phyloP scores from a whole-genome alignment of 805 yeast genomes.

The Schwanniomyces yamadae region DNA sequence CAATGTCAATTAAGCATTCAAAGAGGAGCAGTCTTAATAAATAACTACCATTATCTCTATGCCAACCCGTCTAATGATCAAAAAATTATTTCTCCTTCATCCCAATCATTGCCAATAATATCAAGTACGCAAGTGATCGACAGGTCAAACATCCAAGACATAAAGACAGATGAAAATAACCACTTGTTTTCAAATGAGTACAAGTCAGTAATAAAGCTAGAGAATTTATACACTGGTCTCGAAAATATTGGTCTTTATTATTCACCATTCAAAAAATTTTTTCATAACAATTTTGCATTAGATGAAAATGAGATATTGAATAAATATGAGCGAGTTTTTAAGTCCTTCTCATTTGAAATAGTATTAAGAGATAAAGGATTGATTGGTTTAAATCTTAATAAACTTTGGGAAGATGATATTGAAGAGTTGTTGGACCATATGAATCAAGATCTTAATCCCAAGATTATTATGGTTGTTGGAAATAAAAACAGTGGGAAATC shows the following conservation, averaged over 20 bases:
- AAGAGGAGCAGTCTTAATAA: conserved; percentile 48
- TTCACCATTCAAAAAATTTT: conserved; percentile 46
- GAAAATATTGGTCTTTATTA: conserved; percentile 42
- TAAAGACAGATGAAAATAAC: conserved; percentile 29
- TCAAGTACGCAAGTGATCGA: conserved; percentile 40
- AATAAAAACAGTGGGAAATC: conserved; percentile 83
- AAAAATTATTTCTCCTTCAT: conserved; percentile 29
- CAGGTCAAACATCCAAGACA: conserved; percentile 23
- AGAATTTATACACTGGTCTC: conserved; percentile 42
- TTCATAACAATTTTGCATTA: conserved; percentile 18
- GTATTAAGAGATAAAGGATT: conserved; percentile 26
- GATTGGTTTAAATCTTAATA: conserved; percentile 16
- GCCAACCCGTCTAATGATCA: conserved; percentile 24
- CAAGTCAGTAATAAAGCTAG: conserved; percentile 42
- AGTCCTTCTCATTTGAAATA: conserved; percentile 39
- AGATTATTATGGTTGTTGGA: conserved; percentile 49
- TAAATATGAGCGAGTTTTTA: conserved; percentile 12
- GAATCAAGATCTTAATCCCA: conserved; percentile 12
- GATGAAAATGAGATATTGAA: conserved; percentile 6
- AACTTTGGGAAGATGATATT: conserved; percentile 6
- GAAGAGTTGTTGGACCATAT: conserved; percentile 2
- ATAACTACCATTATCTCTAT: conserved; percentile 30
- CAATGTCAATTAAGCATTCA: conserved; percentile 43
- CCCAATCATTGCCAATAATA: conserved; percentile 43
- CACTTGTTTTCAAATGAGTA: conserved; percentile 39